Evolutionary conservation across 1,284 basidiomycete genomes (phyloP).

Genomic region (Rhizopogon hawkerae): DNA sequence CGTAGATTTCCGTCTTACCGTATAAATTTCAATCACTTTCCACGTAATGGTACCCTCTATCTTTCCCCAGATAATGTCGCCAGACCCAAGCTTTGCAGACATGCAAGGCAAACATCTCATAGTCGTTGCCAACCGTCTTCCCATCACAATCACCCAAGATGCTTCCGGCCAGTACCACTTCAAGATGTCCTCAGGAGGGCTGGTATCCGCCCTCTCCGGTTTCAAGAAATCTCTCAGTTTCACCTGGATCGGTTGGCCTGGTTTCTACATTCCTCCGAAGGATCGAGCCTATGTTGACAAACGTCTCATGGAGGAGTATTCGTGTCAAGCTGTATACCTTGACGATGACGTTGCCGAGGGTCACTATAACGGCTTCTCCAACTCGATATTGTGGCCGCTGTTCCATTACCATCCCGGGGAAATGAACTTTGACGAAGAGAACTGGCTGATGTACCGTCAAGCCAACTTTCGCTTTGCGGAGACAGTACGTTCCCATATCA

Average conservation of each 20-base stretch:
- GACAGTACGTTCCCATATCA: conserved; percentile 70
- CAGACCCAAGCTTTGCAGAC: conserved; percentile 27
- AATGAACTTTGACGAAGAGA: conserved; percentile 99
- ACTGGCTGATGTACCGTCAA: conserved; percentile 97
- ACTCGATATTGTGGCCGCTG: conserved; percentile 98
- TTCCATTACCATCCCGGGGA: conserved; percentile 99
- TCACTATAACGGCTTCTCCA: conserved; percentile 99
- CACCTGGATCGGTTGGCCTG: conserved; percentile 93
- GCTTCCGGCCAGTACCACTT: conserved; percentile 85
- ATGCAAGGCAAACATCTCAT: conserved; percentile 69
- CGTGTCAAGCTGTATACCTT: conserved; percentile 96
- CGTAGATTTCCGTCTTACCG: conserved; percentile 12
- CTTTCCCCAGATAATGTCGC: conserved; percentile 20
- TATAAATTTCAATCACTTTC: conserved; percentile 18
- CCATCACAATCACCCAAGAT: conserved; percentile 88
- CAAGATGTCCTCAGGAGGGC: conserved; percentile 94
- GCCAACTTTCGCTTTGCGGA: conserved; percentile 95
- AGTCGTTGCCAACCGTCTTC: conserved; percentile 93
- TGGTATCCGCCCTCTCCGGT: conserved; percentile 89
- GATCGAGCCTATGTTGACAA: conserved; percentile 82
- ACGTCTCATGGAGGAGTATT: conserved; percentile 88
- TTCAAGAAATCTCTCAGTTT: conserved; percentile 96
- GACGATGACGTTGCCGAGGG: conserved; percentile 95
- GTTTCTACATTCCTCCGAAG: conserved; percentile 81
- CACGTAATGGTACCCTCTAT: conserved; percentile 21